A percentile compares a stretch with the other conserved stretches of the same genome.
These are phyloP conservation scores for Salix udensis DNA, from an alignment of 345 rosid species.

Conservation along the genomic window DNA sequence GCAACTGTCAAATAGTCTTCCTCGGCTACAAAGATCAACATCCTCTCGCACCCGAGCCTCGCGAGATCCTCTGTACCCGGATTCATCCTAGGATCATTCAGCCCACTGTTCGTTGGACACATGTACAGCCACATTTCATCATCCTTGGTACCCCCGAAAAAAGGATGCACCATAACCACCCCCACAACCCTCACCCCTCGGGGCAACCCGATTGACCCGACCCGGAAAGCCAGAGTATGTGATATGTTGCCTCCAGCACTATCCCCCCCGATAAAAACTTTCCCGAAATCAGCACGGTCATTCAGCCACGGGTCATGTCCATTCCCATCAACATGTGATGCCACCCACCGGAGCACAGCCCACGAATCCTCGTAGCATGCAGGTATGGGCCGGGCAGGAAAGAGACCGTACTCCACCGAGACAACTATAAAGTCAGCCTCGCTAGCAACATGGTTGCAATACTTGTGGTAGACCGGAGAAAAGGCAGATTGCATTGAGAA, in stretches of 20 bases:
- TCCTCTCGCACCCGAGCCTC: conserved; percentile 30
- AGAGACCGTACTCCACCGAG: conserved; percentile 42
- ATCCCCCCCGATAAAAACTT: conserved; percentile 35
- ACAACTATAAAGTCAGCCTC: conserved; percentile 27
- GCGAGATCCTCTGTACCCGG: conserved; percentile 28
- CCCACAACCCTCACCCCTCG: conserved; percentile 27
- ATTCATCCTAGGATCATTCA: conserved; percentile 42
- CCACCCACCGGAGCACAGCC: conserved; percentile 48
- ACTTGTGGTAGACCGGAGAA: conserved; percentile 24
- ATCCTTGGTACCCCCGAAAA: conserved; percentile 42
- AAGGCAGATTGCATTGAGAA: conserved; percentile 36
- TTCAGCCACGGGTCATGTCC: conserved; percentile 43
- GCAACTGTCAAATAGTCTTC: conserved; percentile 26
- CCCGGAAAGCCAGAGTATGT: conserved; percentile 25
- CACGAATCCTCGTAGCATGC: conserved; percentile 47
- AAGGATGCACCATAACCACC: conserved; percentile 44
- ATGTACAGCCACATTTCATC: conserved; percentile 43
- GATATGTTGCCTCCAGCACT: conserved; percentile 45
- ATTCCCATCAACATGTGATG: conserved; percentile 21
- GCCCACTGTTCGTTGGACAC: conserved; percentile 31
- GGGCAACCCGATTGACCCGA: conserved; percentile 26
- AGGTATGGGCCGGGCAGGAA: conserved; percentile 40
- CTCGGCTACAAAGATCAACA: conserved; percentile 36
- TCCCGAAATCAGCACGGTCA: conserved; percentile 23
- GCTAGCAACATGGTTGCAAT: conserved; percentile 21